Evolutionary conservation across 2,329 filamentous ascomycete genomes (phyloP), one percentile per base, ranked within the genome.

Genomic region (Aureobasidium sp.): DNA sequence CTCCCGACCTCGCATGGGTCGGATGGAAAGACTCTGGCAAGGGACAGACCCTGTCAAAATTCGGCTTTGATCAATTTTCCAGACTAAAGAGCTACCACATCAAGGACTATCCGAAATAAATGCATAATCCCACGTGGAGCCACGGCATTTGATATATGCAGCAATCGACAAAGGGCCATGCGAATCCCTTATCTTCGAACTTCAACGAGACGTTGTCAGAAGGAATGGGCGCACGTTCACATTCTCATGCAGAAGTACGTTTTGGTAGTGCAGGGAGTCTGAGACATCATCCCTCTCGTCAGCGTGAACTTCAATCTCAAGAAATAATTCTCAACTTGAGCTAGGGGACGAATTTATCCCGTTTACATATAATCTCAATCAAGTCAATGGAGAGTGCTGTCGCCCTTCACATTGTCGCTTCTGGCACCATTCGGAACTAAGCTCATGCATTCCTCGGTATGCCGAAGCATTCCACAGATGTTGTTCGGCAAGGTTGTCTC

Each of bases 11-110:
- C 22, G 71, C 72, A 15, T 74, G 72, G 72, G 94, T 92, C 2
- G 93, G 93, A 12, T 97, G 91, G 91, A 97, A 97, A 80, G 91
- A 96, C 73, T 96, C 91, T 64, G 93, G 93, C 66, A 92, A 90
- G 75, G 93, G 93, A 24, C 88, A 92, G 68, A 97, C 92, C 11
- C 77, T 97, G 69, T 94, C 91, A 77, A 86, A 80, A 68, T 96
- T 92, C 70, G 93, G 93, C 12, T 97, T 95, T 71, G 93, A 97
- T 69, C 90, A 96, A 72, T 97, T 97, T 72, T 88, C 95, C 72
- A 96, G 94, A 81, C 82, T 96, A 70, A 97, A 97, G 86, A 96
- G 90, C 80, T 95, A 88, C 75, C 93, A 97, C 75, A 73, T 97
- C 73, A 97, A 97, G 78, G 85, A 95, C 61, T 84, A 85, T 70